Conservation (phyloP, 2,329 filamentous ascomycete species). For the Botrytis aclada region DNA sequence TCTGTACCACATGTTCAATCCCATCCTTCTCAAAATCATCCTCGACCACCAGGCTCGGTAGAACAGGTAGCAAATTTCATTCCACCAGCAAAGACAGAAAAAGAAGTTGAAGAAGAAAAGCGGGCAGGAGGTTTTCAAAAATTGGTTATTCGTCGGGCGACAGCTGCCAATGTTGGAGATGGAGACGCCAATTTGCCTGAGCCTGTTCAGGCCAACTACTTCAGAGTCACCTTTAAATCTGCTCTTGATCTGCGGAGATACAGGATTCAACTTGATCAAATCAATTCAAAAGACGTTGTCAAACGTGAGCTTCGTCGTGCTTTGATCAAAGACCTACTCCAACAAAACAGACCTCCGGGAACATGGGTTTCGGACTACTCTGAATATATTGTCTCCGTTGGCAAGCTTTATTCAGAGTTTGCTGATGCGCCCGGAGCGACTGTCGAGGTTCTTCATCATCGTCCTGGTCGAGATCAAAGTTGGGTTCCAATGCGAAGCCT, state of each 20-base stretch:
- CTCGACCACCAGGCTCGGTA: neutral
- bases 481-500: neutral
- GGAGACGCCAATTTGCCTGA: neutral
- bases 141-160: neutral
- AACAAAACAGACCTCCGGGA: neutral
- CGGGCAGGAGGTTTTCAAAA: neutral
- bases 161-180: neutral
- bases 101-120: neutral
- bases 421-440: neutral
- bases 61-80: neutral
- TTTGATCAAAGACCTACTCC: neutral
- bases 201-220: conserved; percentile 36
- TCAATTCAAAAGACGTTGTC: neutral
- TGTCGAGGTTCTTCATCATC: neutral
- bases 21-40: neutral
- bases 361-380: conserved; percentile 17
- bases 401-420: neutral
- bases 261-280: neutral
- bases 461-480: neutral
- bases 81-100: neutral
- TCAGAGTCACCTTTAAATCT: neutral
- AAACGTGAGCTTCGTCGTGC: neutral
- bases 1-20: neutral
- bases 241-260: neutral
- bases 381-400: conserved; percentile 13